These are phyloP conservation scores for Cladobotryum protrusum DNA, from an alignment of 2,329 filamentous ascomycete genomes.

Conservation along the genomic window DNA sequence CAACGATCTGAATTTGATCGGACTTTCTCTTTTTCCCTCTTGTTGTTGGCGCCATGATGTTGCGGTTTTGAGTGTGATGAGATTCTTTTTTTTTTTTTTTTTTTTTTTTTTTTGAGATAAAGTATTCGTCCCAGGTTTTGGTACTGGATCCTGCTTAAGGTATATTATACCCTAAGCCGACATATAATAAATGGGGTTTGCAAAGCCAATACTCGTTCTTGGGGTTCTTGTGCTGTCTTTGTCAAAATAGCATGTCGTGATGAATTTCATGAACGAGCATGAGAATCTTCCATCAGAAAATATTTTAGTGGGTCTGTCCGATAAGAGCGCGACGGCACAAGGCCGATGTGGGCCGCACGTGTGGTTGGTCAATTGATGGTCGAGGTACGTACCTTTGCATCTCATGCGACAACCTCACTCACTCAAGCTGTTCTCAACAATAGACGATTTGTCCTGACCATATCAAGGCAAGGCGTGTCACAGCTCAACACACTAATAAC, in stretches of 20 bases:
- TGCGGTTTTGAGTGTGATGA: not conserved
- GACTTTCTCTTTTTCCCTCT: conserved; percentile 27
- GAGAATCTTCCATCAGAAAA: conserved; percentile 9
- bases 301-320: conserved; percentile 10
- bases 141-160: no score
- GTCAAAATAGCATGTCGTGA: conserved; percentile 2
- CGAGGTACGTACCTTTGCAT: no score
- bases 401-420: no score
- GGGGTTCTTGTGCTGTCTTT: not conserved
- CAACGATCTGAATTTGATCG: conserved; percentile 14
- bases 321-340: conserved; percentile 3
- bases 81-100: not conserved
- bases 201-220: not conserved
- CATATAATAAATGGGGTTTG: not conserved
- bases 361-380: conserved; percentile 10
- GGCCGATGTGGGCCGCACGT: not conserved
- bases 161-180: no score
- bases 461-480: no score
- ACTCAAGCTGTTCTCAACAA: no score
- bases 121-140: not conserved
- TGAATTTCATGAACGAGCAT: not conserved
- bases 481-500: no score
- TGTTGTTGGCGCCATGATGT: conserved; percentile 13
- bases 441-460: no score
- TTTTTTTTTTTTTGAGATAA: not conserved